Conservation (phyloP, 495 filamentous ascomycete species). For the Xylaria grammica region DNA sequence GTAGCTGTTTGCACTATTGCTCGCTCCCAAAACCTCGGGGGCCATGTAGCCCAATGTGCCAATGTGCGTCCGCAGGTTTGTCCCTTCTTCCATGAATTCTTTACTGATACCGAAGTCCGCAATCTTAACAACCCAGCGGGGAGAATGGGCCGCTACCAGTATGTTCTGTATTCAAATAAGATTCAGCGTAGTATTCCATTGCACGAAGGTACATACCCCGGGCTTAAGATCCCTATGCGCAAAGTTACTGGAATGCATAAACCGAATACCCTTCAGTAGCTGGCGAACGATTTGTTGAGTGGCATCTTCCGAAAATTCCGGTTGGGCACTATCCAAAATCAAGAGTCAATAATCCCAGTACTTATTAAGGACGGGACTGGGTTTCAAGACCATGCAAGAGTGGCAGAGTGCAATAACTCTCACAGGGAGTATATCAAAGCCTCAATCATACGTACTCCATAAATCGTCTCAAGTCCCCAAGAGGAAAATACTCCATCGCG, state of each 20-base stretch:
- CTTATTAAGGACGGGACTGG: background rate
- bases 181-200: background rate
- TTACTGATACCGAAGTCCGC: slow-evolving; percentile 59
- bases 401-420: no score
- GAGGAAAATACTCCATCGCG: slow-evolving; percentile 49
- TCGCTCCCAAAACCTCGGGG: slow-evolving; percentile 44
- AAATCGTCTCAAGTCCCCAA: slow-evolving; percentile 36
- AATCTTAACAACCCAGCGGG: slow-evolving; percentile 54
- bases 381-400: background rate
- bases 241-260: slow-evolving; percentile 56
- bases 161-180: slow-evolving; percentile 27
- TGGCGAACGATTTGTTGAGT: slow-evolving; percentile 35
- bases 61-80: slow-evolving; percentile 32
- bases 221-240: slow-evolving; percentile 61
- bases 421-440: background rate
- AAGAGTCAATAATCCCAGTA: slow-evolving; percentile 28
- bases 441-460: slow-evolving; percentile 10
- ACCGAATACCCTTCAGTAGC: slow-evolving; percentile 48
- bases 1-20: slow-evolving; percentile 4
- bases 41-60: slow-evolving; percentile 43
- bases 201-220: slow-evolving; percentile 9
- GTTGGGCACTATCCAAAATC: slow-evolving; percentile 48
- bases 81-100: slow-evolving; percentile 33
- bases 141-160: slow-evolving; percentile 21
- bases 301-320: slow-evolving; percentile 40